Evolutionary conservation across 257 asterid genomes (phyloP), one percentile per base, ranked within the genome.

Genomic region (Salvia miltiorrhiza): DNA sequence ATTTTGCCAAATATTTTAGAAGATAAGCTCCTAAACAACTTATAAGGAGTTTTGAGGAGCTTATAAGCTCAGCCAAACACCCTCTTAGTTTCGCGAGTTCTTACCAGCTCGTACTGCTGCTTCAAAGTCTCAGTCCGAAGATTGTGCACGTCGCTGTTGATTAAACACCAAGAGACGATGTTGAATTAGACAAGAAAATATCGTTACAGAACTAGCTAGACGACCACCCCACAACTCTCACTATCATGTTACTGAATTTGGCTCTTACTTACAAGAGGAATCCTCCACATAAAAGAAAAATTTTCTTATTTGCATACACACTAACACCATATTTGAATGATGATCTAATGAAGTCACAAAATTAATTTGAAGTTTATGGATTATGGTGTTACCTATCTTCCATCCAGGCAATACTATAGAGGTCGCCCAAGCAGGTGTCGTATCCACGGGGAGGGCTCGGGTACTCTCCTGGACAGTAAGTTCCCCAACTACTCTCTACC

Each of bases 361-460:
- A 7, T 5, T 32, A 32, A 7, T 5, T 32, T 16, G 7, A 16
- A 9, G 28, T 1, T 39, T 28, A 63, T 26, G n/a, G n/a, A n/a
- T n/a, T n/a, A 24, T 21, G 54, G 19, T 70, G 33, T 83, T 37
- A 88, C 98, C 97, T 77, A 78, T 93, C 98, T 68, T 93, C 98
- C 97, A 93, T 90, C 98, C 98, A 93, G 74, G 98, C 90, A 83
- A 93, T 72, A 69, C 97, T 90, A 33, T 94, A 94, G 66, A 92
- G 80, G 84, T 94, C 99, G 21, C 99, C 99, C 78, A 94, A 80
- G 87, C 99, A 94, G 60, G 99, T 89, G 21, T 79, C 87, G 3
- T 94, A 91, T 80, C 85, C 97, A 4, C 82, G 88, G 62, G 99
- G 95, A 67, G 98, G 98, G 58, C 88, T 76, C 35, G 95, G 95